These are phyloP conservation scores for Dothiorella sarmentorum DNA, from an alignment of 2,329 filamentous ascomycete genomes.

Conservation along the genomic window DNA sequence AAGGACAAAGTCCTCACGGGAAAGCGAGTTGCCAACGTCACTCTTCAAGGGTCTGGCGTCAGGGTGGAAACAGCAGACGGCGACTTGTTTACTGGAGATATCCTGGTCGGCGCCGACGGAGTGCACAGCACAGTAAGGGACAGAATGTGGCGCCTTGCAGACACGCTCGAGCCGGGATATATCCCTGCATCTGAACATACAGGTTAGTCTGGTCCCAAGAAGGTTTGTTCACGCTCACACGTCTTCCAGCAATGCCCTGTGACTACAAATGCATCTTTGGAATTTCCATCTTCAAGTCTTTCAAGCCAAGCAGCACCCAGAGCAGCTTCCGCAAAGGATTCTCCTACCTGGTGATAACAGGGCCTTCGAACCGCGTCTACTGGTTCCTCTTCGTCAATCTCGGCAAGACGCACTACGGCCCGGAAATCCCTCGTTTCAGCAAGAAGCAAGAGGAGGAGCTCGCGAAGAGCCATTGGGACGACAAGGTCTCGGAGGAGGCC, in stretches of 20 bases:
- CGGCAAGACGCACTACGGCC: slow-evolving; percentile 22
- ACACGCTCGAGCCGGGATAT: background rate
- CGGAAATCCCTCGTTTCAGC: slow-evolving; percentile 31
- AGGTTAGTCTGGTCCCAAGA: background rate
- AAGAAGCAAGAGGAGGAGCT: slow-evolving; percentile 31
- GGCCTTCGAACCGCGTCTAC: slow-evolving; percentile 24
- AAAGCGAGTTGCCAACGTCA: background rate
- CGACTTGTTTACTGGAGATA: background rate
- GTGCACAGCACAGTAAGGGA: slow-evolving; percentile 5
- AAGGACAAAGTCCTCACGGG: background rate
- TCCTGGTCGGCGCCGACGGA: slow-evolving; percentile 14
- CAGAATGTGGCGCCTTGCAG: slow-evolving; percentile 19
- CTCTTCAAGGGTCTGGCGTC: background rate
- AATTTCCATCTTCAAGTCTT: slow-evolving; percentile 6
- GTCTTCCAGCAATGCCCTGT: background rate
- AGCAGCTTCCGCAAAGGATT: slow-evolving; percentile 17
- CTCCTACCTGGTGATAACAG: slow-evolving; percentile 22
- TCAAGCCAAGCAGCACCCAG: slow-evolving; percentile 1
- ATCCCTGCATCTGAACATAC: background rate
- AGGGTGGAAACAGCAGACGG: slow-evolving; percentile 8
- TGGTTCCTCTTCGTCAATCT: slow-evolving; percentile 28
- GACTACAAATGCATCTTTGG: slow-evolving; percentile 15
- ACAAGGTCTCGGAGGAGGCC: slow-evolving; percentile 28
- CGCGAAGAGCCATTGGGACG: slow-evolving; percentile 26
- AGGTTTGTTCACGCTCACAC: background rate